Base-by-base conservation (phyloP, 2,329 filamentous ascomycete species). In the Pseudonectria buxi region DNA sequence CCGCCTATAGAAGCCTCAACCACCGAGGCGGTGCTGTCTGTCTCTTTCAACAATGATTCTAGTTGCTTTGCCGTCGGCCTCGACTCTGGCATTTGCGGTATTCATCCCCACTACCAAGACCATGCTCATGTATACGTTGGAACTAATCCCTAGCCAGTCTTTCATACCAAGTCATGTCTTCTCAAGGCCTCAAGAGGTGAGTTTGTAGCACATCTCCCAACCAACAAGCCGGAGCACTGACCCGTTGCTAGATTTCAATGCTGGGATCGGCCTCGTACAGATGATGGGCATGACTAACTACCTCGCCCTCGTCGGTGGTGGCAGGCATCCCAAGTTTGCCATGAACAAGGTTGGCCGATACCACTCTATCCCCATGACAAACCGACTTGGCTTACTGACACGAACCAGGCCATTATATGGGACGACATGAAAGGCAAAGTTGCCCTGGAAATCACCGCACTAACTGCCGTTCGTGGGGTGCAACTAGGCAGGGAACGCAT, bases 261-360 rank as follows among this genome's bases (percentile, higher is more conserved):
- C 83, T 13, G 87, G 88, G 30, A 79, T 95, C 45, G 86, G 83
- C 27, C 71, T 86, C 27, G 85, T 83, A 16, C 82, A 88, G 59
- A 92, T 95, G 85, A 80, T 95, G 58, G 85, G 84, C 29, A 83
- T 80, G 48, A 81, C 86, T 35, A 89, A 90, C 63, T 94, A 89
- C 58, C 71, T 95, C 25, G 90, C 86, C 18, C 73, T 96, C 9
- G 87, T 95, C 36, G 89, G 89, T 45, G 90, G 90, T 49, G 88
- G 92, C 32, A 83, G 76, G 50, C 78, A 81, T 40, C 87, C 89
- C 35, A 90, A 90, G 54, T 92, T 87, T 51, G 81, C 87, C 11
- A 83, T 83, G 56, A 94, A 89, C 63, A 94, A 94, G 70, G 86
- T 81, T 51, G 7, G 50, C 18, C 9, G 9, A 22, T 22, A 22